These are phyloP conservation scores for Ensete glaucum DNA, from an alignment of 176 grass and related monocot genomes.

Conservation along the genomic window DNA sequence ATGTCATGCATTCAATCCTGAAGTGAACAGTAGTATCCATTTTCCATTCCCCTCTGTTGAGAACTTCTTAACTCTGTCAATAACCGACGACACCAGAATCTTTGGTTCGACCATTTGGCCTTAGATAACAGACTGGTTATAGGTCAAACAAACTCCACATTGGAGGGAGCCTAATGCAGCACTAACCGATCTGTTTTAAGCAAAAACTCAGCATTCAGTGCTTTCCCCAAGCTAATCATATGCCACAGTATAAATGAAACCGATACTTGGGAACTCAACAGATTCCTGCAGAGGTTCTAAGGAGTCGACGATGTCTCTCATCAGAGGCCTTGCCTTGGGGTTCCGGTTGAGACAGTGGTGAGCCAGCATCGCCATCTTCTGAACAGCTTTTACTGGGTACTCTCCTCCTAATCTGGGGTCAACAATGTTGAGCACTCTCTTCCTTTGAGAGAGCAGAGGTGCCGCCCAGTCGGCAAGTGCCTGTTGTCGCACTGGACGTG, in stretches of 20 bases:
- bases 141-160: too few relatives aligned
- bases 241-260: not conserved
- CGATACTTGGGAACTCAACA: not conserved
- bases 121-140: too few relatives aligned
- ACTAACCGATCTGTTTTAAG: too few relatives aligned
- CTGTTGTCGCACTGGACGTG: constrained; percentile 30
- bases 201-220: too few relatives aligned
- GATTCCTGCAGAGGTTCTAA: constrained; percentile 33
- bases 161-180: too few relatives aligned
- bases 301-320: constrained; percentile 33
- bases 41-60: too few relatives aligned
- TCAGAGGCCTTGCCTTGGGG: constrained; percentile 36
- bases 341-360: constrained; percentile 35
- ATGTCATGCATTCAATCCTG: too few relatives aligned
- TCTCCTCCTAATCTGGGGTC: constrained; percentile 27
- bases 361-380: constrained; percentile 27
- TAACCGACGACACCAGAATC: too few relatives aligned
- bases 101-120: too few relatives aligned
- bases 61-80: too few relatives aligned
- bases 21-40: too few relatives aligned
- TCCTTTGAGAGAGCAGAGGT: constrained; percentile 27
- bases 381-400: constrained; percentile 28
- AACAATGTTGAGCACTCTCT: constrained; percentile 27
- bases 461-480: constrained; percentile 32
- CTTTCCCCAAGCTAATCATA: not conserved